These are phyloP conservation scores for Dendrobium officinale DNA, from an alignment of 106 monocot genomes.

Conservation along the genomic window DNA sequence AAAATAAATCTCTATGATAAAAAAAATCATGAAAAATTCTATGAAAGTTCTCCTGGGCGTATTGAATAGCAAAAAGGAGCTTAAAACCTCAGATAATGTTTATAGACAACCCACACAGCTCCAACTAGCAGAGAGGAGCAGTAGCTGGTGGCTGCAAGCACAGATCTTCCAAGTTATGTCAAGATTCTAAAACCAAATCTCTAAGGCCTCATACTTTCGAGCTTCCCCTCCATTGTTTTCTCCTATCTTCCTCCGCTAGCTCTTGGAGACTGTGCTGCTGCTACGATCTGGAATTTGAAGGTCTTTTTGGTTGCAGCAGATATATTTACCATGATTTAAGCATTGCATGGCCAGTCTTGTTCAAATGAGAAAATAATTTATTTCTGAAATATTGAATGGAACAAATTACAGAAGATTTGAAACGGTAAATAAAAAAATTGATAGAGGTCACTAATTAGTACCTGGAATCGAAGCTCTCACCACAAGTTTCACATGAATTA, in stretches of 20 bases:
- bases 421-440: background rate
- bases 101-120: background rate
- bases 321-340: conserved; percentile 6
- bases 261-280: background rate
- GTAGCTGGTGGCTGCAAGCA: too few species aligned
- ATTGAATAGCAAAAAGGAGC: background rate
- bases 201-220: too few species aligned
- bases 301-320: background rate
- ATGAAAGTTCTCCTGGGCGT: background rate
- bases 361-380: conserved; percentile 7
- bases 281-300: background rate
- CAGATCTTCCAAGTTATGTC: too few species aligned
- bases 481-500: conserved; percentile 10
- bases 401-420: background rate
- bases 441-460: background rate
- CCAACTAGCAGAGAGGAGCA: background rate
- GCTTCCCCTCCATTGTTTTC: background rate
- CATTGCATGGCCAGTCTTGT: conserved; percentile 7
- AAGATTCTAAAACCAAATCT: too few species aligned
- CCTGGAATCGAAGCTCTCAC: conserved; percentile 11
- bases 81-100: background rate
- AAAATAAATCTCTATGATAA: too few species aligned
- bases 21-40: too few species aligned
- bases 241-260: background rate
- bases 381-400: background rate